Evolutionary conservation across 148 eudicot species (phyloP).

Genomic region (Persicaria maculosa): DNA sequence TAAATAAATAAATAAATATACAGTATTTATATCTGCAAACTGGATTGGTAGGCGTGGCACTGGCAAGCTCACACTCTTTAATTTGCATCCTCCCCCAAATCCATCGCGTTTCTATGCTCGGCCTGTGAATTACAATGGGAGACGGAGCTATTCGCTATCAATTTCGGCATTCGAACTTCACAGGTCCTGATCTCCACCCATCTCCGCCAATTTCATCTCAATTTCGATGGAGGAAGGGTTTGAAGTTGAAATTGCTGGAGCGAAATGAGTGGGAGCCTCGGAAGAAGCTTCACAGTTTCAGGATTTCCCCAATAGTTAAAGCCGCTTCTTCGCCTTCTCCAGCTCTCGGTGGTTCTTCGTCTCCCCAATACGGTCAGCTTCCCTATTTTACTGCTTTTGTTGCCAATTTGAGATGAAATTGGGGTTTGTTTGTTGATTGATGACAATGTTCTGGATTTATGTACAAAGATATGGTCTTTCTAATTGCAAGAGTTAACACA

Average conservation of each 20-base stretch:
- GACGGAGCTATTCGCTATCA: background rate
- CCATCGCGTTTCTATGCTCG: background rate
- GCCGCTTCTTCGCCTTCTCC: constrained; percentile 44
- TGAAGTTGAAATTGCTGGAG: background rate
- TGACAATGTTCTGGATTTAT: background rate
- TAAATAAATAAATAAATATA: too few relatives aligned
- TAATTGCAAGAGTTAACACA: background rate
- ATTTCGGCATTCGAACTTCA: constrained; percentile 5
- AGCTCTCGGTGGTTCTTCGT: constrained; percentile 30
- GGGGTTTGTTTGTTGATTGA: background rate
- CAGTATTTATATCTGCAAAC: background rate
- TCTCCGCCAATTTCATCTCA: background rate
- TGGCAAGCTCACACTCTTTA: too few relatives aligned
- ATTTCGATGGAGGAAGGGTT: background rate
- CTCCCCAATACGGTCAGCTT: constrained; percentile 37
- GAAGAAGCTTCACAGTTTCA: background rate
- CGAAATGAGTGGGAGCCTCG: background rate
- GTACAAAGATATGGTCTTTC: background rate
- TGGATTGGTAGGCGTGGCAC: background rate
- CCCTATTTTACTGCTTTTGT: background rate
- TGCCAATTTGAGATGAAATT: background rate
- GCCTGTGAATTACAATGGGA: background rate
- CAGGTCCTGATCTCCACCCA: background rate
- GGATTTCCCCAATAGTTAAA: constrained; percentile 12
- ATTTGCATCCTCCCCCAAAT: background rate